Conservation (phyloP, 2,329 filamentous ascomycete species). For the Eutypella sp. region DNA sequence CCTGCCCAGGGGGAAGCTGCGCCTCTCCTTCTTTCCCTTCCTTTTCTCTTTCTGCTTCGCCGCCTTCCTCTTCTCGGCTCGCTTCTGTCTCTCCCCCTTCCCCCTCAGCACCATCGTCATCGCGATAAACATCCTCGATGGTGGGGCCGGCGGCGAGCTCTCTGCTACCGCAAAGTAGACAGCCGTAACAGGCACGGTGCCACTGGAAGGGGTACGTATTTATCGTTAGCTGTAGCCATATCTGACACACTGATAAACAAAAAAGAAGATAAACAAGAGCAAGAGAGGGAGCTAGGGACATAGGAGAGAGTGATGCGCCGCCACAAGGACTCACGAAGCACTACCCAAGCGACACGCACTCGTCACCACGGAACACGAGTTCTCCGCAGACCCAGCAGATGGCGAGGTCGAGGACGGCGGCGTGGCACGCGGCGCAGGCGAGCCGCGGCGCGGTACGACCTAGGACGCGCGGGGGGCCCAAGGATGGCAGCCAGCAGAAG, state of each 20-base stretch:
- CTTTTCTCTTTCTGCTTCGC: background rate
- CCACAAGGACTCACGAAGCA: too few species aligned
- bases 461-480: constrained; percentile 33
- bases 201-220: too few species aligned
- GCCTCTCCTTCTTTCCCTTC: background rate
- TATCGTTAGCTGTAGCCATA: too few species aligned
- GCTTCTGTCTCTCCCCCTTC: constrained; percentile 5
- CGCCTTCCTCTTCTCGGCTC: background rate
- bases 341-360: constrained; percentile 55
- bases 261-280: too few species aligned
- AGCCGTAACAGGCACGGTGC: constrained; percentile 53
- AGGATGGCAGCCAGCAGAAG: constrained; percentile 45
- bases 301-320: too few species aligned
- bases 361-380: constrained; percentile 46
- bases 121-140: constrained; percentile 30
- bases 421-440: constrained; percentile 43
- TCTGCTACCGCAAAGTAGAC: constrained; percentile 45
- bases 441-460: constrained; percentile 41
- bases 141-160: constrained; percentile 30
- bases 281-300: too few species aligned
- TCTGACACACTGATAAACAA: too few species aligned
- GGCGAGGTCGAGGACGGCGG: constrained; percentile 45
- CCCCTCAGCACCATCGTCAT: too few species aligned
- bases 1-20: too few species aligned
- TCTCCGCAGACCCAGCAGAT: constrained; percentile 56